Percentiles rank a stretch among this genome's conserved stretches.
Conservation (phyloP, 1,139 yeast species). For the Candida smagusa region DNA sequence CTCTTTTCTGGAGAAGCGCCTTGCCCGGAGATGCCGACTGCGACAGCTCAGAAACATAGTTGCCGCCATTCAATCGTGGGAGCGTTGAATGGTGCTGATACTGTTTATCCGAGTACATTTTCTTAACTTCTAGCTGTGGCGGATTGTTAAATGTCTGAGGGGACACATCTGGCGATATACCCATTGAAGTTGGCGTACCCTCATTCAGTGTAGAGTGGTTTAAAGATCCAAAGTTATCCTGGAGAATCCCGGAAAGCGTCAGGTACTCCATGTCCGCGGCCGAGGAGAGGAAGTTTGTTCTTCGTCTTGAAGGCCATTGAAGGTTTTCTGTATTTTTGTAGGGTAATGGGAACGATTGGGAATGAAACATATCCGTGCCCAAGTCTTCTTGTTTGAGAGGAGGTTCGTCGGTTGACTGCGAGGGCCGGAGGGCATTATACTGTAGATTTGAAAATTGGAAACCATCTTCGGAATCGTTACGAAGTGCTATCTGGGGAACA, state of each 20-base stretch:
- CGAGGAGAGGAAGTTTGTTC: slow-evolving; percentile 57
- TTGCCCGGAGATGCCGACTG: slow-evolving; percentile 11
- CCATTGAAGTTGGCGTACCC: slow-evolving; percentile 39
- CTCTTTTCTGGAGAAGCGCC: background rate
- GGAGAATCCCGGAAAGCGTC: slow-evolving; percentile 69
- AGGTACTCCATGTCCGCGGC: slow-evolving; percentile 83
- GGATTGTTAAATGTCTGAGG: slow-evolving; percentile 22
- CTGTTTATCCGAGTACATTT: background rate
- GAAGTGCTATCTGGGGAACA: slow-evolving; percentile 30
- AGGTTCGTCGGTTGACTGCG: slow-evolving; percentile 8
- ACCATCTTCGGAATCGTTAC: background rate
- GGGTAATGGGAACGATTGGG: background rate
- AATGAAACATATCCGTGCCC: background rate
- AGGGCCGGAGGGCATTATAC: slow-evolving; percentile 1
- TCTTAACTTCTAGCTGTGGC: background rate
- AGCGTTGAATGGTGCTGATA: background rate
- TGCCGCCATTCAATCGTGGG: background rate
- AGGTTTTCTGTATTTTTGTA: background rate
- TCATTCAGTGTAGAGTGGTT: slow-evolving; percentile 35
- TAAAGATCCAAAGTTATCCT: slow-evolving; percentile 41
- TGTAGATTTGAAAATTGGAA: background rate
- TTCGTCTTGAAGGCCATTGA: slow-evolving; percentile 1
- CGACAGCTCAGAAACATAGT: slow-evolving; percentile 12
- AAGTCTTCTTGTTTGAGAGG: slow-evolving; percentile 7
- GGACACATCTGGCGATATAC: slow-evolving; percentile 37